phyloP scores from a whole-genome alignment of 257 asterid species.

The Paulownia fortunei region DNA sequence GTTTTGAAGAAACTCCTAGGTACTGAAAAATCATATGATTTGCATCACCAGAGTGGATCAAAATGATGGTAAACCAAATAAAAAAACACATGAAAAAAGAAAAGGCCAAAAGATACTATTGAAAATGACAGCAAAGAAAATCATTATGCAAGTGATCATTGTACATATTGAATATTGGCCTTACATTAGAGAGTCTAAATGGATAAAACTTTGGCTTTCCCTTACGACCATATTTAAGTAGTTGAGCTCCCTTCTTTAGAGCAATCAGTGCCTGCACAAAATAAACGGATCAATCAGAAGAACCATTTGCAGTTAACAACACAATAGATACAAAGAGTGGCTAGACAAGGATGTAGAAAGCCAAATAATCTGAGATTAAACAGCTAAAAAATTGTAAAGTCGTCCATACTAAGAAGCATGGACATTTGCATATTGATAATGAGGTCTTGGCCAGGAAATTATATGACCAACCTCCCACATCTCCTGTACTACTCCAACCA shows the following conservation, averaged over 20 bases:
- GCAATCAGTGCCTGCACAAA: constrained; percentile 62
- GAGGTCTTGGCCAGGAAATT: background rate
- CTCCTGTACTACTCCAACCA: background rate
- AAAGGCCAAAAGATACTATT: background rate
- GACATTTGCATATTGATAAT: background rate
- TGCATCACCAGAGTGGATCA: background rate
- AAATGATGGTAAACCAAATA: background rate
- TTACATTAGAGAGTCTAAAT: constrained; percentile 74
- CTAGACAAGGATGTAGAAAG: background rate
- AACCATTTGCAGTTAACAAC: background rate
- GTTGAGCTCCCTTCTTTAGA: constrained; percentile 77
- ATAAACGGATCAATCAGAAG: background rate
- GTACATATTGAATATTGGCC: constrained; percentile 30
- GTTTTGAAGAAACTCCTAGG: background rate
- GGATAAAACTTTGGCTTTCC: constrained; percentile 81
- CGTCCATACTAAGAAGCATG: background rate
- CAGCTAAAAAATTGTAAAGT: background rate
- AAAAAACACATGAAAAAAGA: background rate
- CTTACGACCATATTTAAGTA: constrained; percentile 79
- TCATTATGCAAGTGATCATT: background rate
- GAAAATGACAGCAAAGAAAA: background rate
- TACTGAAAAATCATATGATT: background rate
- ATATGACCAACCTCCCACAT: background rate
- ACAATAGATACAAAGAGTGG: background rate
- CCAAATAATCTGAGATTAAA: background rate